Base-by-base conservation (phyloP, 108 stramenopile species). In the Nitzschia inconspicua region DNA sequence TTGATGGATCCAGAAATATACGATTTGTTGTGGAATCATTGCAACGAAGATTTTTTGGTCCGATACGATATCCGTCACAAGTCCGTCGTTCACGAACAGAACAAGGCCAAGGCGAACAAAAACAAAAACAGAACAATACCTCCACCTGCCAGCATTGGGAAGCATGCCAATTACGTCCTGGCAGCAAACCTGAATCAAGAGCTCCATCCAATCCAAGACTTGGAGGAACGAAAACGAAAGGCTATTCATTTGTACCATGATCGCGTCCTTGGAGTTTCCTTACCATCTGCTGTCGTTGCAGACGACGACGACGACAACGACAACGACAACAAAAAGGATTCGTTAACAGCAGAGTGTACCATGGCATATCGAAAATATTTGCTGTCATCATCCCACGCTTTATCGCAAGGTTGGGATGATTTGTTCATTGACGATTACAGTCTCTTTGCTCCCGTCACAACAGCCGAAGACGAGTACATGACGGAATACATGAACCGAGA, bases 401-500 rank as follows among this genome's bases (percentile, higher is more conserved):
- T 86, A 2, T 82, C 81, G 3, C 85, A 86, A 54, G 52, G 56
- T 19, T 86, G 85, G 85, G 48, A 49, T 14, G 69, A 83, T 32
- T 35, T 74, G 50, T 86, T 66, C 58, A 72, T 86, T 49, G 78
- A 86, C 47, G 85, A 86, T 50, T 77, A 79, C 36, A 52, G 55
- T 49, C 37, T 86, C 13, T 86, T 77, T 72, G 65, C 73, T 23
- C 75, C 72, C 10, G 75, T 79, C 0, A 52, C 70, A 11, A 43
- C 30, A 9, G 18, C 65, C 28, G 75, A 78, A 60, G 77, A 85
- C 48, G 66, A 75, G 23, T 56, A 73, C 27, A 79, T 82, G 78
- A 64, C 76, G 2, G 31, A 34, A 0, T 86, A 77, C 68, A 68
- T 86, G 73, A 62, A 31, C 22, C 76, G 83, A 26, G 36, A 51